Evolutionary conservation across 345 rosid species (phyloP).

Genomic region (Clarkia xantiana): DNA sequence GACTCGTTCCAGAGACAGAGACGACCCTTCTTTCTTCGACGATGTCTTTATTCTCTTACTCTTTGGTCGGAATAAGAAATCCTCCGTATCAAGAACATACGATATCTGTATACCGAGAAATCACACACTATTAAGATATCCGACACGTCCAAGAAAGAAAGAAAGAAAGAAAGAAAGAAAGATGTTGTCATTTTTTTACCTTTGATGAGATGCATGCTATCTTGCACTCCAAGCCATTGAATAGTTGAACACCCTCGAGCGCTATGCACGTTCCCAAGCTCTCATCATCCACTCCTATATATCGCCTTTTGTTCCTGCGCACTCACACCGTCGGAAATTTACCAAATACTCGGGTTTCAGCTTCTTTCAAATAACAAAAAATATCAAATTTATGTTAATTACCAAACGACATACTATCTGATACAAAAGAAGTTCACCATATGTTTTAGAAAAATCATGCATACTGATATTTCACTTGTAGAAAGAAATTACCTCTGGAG

Average conservation of each 20-base stretch:
- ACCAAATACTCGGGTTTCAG: no score
- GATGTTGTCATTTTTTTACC: constrained; percentile 23
- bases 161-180: no score
- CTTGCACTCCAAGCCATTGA: constrained; percentile 93
- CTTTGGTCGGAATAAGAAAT: constrained; percentile 31
- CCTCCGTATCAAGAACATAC: constrained; percentile 46
- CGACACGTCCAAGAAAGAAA: neutral
- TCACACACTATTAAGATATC: neutral
- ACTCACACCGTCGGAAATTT: neutral
- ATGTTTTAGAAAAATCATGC: no score
- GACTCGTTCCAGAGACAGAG: constrained; percentile 16
- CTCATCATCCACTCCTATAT: constrained; percentile 49
- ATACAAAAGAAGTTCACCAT: no score
- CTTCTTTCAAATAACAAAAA: no score
- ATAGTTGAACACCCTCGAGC: constrained; percentile 58
- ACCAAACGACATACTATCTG: no score
- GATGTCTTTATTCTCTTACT: constrained; percentile 16
- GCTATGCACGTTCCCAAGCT: constrained; percentile 47
- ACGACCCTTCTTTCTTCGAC: constrained; percentile 1
- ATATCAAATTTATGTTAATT: no score
- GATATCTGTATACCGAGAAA: constrained; percentile 15
- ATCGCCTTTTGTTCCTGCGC: constrained; percentile 69
- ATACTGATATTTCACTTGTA: neutral
- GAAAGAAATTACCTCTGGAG: constrained; percentile 39
- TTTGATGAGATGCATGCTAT: constrained; percentile 73